Evolutionary conservation across 768 basidiomycete species (phyloP).

Genomic region (Leccinellum luteum): DNA sequence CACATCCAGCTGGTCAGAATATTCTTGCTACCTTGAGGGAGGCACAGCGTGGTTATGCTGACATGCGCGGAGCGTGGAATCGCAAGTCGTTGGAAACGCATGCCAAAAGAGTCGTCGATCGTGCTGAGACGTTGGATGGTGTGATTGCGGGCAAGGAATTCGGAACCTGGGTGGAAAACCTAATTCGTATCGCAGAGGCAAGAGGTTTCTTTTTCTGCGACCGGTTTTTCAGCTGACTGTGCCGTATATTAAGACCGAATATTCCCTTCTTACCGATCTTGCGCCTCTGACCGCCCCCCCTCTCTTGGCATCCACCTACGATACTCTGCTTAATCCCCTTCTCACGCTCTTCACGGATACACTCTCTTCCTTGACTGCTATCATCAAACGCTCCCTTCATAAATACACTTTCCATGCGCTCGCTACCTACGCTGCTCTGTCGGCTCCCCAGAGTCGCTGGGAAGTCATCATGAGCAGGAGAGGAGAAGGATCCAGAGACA

Average conservation of each 20-base stretch:
- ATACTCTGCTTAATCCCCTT: constrained; percentile 61
- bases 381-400: constrained; percentile 76
- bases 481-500: constrained; percentile 42
- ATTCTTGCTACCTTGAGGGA: constrained; percentile 69
- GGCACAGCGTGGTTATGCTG: constrained; percentile 78
- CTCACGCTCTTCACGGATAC: constrained; percentile 64
- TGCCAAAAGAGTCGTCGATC: constrained; percentile 64
- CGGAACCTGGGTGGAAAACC: constrained; percentile 63
- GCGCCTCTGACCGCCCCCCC: constrained; percentile 54
- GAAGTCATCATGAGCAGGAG: constrained; percentile 59
- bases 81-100: constrained; percentile 72
- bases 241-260: constrained; percentile 52
- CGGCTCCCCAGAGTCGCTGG: constrained; percentile 59
- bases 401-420: constrained; percentile 80
- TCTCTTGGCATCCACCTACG: constrained; percentile 56
- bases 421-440: constrained; percentile 60
- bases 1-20: constrained; percentile 68
- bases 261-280: constrained; percentile 60
- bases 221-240: background rate
- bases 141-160: constrained; percentile 68
- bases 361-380: constrained; percentile 55
- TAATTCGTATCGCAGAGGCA: constrained; percentile 68
- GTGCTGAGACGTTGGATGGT: constrained; percentile 67
- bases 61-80: constrained; percentile 82
- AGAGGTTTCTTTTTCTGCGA: constrained; percentile 12